Evolutionary conservation across 2,329 filamentous ascomycete genomes (phyloP).

Genomic region (Ciborinia camelliae): DNA sequence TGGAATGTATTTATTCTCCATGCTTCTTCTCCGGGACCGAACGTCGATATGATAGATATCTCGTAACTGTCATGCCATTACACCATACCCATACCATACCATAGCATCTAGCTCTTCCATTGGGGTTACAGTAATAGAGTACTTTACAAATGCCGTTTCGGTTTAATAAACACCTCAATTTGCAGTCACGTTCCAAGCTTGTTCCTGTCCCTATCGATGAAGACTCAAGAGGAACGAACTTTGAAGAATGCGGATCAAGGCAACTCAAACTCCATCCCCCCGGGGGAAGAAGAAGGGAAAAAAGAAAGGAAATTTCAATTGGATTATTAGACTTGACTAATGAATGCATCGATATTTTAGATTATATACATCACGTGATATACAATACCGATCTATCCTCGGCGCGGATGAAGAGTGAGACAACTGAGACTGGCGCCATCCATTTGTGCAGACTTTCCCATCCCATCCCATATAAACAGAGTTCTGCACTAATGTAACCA

Average conservation of each 20-base stretch:
- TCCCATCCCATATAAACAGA: constrained; percentile 1
- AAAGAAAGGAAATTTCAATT: background rate
- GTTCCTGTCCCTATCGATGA: background rate
- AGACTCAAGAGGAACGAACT: no score
- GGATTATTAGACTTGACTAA: background rate
- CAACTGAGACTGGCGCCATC: background rate
- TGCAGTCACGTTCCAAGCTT: background rate
- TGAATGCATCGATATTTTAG: background rate
- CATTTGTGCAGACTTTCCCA: constrained; percentile 3
- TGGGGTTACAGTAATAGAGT: constrained; percentile 2
- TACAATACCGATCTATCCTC: background rate
- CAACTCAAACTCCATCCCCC: background rate
- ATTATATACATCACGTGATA: constrained; percentile 2
- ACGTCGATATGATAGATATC: background rate
- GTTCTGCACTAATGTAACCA: constrained; percentile 8
- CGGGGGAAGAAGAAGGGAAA: no score
- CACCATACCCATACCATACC: no score
- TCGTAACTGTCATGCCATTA: constrained; percentile 5
- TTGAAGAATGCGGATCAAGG: background rate
- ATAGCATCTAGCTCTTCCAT: background rate
- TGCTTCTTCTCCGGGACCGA: background rate
- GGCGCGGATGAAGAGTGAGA: background rate
- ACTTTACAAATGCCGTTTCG: background rate
- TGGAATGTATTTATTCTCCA: background rate
- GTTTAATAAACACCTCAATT: constrained; percentile 5